Evolutionary conservation across 371 early-diverging fungal genomes (phyloP), one percentile per base, ranked within the genome.

Genomic region (Rhizopus microsporus): DNA sequence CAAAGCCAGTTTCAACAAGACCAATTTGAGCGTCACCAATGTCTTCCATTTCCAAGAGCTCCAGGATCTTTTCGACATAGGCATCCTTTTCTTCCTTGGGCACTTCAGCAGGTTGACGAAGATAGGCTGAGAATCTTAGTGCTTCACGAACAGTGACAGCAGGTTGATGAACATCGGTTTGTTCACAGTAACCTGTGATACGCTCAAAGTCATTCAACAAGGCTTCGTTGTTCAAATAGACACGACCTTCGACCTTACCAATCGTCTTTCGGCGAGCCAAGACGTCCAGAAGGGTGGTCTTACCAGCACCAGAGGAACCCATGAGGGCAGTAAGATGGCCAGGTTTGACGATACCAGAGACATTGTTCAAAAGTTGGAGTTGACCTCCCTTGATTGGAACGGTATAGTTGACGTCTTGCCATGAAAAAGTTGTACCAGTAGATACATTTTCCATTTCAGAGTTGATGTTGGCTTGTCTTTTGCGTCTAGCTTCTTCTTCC

Each of bases 251-350:
- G 16, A 90, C 72, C 6, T 72, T 87, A 43, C 92, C 92, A 55
- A 84, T 84, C 15, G 87, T 90, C 75, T 90, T 90, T 65, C 92
- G 86, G 67, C 82, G 78, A 32, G 92, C 85, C 31, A 91, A 74
- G 0, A 92, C 81, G 72, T 96, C 94, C 67, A 93, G 64, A 3
- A 94, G 78, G n/a, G 94, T 91, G 0, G 94, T 90, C 74, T 96
- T 96, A 52, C 96, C 96, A 12, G 91, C 88, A 57, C 93, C 93
- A 30, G 89, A 88, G 10, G 89, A 82, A 34, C 93, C 93, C 88
- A 95, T 88, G 8, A 95, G 69, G 9, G 93, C 95, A 3, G 86
- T 84, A 69, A 91, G 73, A 54, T 86, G 68, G 23, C 83, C 70
- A 39, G 84, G 84, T 46, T 80, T 74, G 23, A 80, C 80, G 40